Percentiles rank a stretch among this genome's conserved stretches.
Evolutionary conservation across 148 eudicot species (phyloP).

Genomic region (Rhododendron ovatum): DNA sequence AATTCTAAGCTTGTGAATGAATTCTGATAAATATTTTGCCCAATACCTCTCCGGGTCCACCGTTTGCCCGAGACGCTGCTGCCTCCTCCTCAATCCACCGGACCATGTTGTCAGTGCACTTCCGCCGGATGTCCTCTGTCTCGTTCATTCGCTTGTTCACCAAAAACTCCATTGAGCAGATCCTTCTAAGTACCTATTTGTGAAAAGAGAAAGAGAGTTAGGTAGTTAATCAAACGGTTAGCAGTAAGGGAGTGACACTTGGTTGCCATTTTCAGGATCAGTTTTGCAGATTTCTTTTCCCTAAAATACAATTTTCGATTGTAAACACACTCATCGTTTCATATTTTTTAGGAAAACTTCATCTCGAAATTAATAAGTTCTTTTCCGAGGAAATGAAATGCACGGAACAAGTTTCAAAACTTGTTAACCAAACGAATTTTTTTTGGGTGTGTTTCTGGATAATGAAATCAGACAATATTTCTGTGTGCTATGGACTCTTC

Average conservation of each 20-base stretch:
- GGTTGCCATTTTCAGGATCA: not conserved
- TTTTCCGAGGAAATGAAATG: not conserved
- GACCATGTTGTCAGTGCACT: slow-evolving; percentile 18
- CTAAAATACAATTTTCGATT: too few species aligned
- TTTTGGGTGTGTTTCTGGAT: not conserved
- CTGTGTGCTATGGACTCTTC: not conserved
- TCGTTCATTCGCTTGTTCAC: slow-evolving; percentile 17
- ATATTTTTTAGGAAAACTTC: too few species aligned
- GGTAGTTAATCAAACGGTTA: not conserved
- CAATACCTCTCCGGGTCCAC: slow-evolving; percentile 5
- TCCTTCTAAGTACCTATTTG: not conserved
- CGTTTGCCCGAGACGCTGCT: not conserved
- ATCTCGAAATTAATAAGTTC: not conserved
- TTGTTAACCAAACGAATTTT: too few species aligned
- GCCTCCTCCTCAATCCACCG: slow-evolving; percentile 26
- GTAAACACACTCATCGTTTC: too few species aligned
- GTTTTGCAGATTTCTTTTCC: too few species aligned
- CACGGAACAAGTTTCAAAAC: too few species aligned
- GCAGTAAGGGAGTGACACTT: not conserved
- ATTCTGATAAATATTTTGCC: too few species aligned
- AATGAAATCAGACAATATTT: not conserved
- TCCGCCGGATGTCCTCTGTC: slow-evolving; percentile 9
- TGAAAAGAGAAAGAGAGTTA: not conserved
- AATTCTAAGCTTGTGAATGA: too few species aligned
- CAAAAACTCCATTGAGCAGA: slow-evolving; percentile 20